Percentiles rank a stretch among this genome's conserved stretches.
Conservation (phyloP, 1,284 basidiomycete genomes). For the Boletus sp. region DNA sequence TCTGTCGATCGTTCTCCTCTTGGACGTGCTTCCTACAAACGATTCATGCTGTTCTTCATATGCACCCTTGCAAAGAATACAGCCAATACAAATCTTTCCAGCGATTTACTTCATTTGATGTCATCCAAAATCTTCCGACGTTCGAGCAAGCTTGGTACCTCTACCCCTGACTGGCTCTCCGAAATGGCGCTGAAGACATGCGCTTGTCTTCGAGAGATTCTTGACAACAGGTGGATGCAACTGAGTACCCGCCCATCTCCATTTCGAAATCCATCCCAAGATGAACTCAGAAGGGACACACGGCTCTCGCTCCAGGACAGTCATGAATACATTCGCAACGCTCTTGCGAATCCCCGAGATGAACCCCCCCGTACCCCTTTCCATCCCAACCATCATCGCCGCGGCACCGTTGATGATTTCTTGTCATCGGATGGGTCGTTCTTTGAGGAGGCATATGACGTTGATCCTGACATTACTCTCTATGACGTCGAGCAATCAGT, state of each 20-base stretch:
- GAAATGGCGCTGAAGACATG: conserved; percentile 1
- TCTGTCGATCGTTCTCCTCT: too few relatives aligned
- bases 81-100: background rate
- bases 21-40: conserved; percentile 28
- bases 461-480: conserved; percentile 21
- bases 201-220: background rate
- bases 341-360: background rate
- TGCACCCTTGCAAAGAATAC: conserved; percentile 4
- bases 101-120: background rate
- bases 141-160: background rate
- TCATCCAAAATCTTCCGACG: background rate
- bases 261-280: conserved; percentile 22
- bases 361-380: conserved; percentile 1
- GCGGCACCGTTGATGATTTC: conserved; percentile 16
- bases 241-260: background rate
- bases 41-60: conserved; percentile 45
- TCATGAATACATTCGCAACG: conserved; percentile 22
- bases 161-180: conserved; percentile 4
- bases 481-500: conserved; percentile 36
- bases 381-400: background rate
- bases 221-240: conserved; percentile 2
- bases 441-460: conserved; percentile 6
- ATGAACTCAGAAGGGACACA: conserved; percentile 29
- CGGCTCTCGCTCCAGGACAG: conserved; percentile 29
- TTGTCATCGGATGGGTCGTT: conserved; percentile 12